Conservation (phyloP, 148 eudicot genomes). For the Cornus controversa region DNA sequence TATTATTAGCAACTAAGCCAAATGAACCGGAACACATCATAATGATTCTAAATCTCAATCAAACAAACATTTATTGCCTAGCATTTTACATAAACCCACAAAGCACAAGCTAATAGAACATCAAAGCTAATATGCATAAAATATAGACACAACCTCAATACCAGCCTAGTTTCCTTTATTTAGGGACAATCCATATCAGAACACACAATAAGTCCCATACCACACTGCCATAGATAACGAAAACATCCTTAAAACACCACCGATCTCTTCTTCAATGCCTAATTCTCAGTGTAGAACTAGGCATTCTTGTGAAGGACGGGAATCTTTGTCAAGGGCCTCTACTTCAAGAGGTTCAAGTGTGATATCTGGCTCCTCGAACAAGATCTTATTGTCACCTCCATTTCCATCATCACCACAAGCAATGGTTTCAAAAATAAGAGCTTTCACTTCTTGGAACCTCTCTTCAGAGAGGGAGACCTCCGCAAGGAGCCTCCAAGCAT, state of each 20-base stretch:
- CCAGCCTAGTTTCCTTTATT: constrained; percentile 20
- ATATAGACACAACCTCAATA: constrained; percentile 6
- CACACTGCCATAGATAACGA: background rate
- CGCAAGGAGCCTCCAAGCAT: constrained; percentile 91
- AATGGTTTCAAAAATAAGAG: constrained; percentile 58
- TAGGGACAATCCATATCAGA: constrained; percentile 13
- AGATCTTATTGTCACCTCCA: constrained; percentile 13
- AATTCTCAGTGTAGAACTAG: constrained; percentile 51
- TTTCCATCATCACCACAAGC: constrained; percentile 24
- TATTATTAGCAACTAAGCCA: background rate
- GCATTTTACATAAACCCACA: constrained; percentile 16
- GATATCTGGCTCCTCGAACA: constrained; percentile 35
- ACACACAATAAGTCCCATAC: background rate
- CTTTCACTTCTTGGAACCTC: constrained; percentile 75
- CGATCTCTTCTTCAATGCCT: background rate
- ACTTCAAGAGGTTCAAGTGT: constrained; percentile 38
- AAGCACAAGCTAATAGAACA: background rate
- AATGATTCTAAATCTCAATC: background rate
- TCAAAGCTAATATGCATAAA: background rate
- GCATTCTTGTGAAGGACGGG: constrained; percentile 54
- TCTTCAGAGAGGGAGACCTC: constrained; percentile 87
- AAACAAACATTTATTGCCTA: too few relatives aligned
- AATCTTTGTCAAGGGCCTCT: constrained; percentile 43
- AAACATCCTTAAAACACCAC: background rate
- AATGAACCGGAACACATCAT: background rate